Percentiles rank a stretch among this genome's conserved stretches.
Evolutionary conservation across 2,329 filamentous ascomycete species (phyloP).

Genomic region (Myriosclerotinia scirpicola): DNA sequence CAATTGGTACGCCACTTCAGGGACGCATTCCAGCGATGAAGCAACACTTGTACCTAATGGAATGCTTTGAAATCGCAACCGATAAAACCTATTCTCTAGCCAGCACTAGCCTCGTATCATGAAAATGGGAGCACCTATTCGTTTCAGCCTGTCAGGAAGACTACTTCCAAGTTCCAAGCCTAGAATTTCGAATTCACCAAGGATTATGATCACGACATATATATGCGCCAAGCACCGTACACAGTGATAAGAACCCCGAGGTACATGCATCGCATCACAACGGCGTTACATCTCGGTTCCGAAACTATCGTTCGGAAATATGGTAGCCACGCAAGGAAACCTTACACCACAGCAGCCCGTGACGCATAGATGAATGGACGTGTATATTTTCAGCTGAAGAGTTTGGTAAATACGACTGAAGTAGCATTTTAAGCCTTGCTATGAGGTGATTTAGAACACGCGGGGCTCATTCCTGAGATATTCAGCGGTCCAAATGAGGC

Average conservation of each 20-base stretch:
- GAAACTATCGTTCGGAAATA: neutral
- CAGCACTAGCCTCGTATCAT: neutral
- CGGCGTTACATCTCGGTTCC: neutral
- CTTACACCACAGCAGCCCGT: neutral
- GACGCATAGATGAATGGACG: neutral
- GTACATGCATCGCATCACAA: neutral
- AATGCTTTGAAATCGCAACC: no score
- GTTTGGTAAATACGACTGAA: neutral
- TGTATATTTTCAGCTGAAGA: slow-evolving; percentile 6
- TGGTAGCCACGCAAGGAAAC: neutral
- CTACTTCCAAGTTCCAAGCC: neutral
- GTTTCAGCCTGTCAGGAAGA: neutral
- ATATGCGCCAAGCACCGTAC: neutral
- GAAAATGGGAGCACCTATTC: neutral
- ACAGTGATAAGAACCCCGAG: neutral
- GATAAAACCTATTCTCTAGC: no score
- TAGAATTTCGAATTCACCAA: neutral
- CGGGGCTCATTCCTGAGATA: neutral
- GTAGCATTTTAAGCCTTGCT: neutral
- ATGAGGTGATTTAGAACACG: neutral
- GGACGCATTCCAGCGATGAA: neutral
- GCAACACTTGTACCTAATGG: neutral
- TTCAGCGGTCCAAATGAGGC: neutral
- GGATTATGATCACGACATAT: neutral
- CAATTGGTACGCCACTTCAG: neutral